Evolutionary conservation across 805 yeast genomes (phyloP).

Genomic region (Metschnikowia aberdeeniae): DNA sequence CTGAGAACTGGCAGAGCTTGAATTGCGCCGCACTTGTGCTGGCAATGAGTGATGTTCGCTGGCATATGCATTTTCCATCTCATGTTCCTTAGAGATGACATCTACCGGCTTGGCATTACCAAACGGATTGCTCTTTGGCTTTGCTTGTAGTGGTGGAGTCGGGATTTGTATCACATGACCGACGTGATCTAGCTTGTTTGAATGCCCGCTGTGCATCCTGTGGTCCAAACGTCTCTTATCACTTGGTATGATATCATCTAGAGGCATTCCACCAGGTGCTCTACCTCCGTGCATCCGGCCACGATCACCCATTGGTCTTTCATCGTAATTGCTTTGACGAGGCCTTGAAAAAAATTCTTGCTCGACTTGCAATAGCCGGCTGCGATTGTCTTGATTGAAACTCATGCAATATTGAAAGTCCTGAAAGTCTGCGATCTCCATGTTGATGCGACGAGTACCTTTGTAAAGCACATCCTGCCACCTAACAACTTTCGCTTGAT

Average conservation of each 20-base stretch:
- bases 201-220: not conserved
- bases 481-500: constrained; percentile 54
- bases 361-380: constrained; percentile 29
- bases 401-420: constrained; percentile 39
- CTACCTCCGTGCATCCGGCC: constrained; percentile 3
- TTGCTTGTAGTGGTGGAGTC: not conserved
- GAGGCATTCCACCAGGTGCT: constrained; percentile 15
- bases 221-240: not conserved
- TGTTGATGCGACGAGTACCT: constrained; percentile 34
- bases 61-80: constrained; percentile 41
- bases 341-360: constrained; percentile 25
- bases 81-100: constrained; percentile 58
- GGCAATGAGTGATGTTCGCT: not conserved
- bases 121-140: constrained; percentile 61
- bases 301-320: constrained; percentile 3
- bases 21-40: constrained; percentile 1
- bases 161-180: not conserved
- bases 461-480: constrained; percentile 57
- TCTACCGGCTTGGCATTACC: constrained; percentile 87
- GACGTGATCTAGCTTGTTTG: not conserved
- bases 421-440: constrained; percentile 37
- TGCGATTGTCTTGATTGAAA: constrained; percentile 35
- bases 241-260: constrained; percentile 10
- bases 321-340: constrained; percentile 11
- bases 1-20: not conserved